phyloP scores from a whole-genome alignment of 345 rosid genomes.

The Heritiera littoralis region DNA sequence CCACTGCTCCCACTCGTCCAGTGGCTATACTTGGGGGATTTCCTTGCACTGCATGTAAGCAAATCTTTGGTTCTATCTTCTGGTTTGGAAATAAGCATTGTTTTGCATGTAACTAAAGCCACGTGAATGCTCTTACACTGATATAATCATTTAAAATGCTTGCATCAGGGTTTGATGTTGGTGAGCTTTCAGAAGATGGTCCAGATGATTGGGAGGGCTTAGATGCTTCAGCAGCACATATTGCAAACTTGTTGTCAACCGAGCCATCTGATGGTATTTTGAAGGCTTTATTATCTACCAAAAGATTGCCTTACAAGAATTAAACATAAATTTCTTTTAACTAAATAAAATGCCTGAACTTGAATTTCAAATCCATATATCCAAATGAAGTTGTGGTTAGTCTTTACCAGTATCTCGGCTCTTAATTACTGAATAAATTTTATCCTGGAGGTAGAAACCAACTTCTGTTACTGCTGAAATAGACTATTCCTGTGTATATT shows the following conservation, averaged over 20 bases:
- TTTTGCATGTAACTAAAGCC: neutral
- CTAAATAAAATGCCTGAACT: no score
- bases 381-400: no score
- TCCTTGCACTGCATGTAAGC: slow-evolving; percentile 88
- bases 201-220: slow-evolving; percentile 86
- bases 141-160: slow-evolving; percentile 2
- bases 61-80: slow-evolving; percentile 18
- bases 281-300: neutral
- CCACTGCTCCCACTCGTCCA: slow-evolving; percentile 92
- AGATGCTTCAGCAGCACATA: slow-evolving; percentile 93
- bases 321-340: no score
- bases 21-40: slow-evolving; percentile 84
- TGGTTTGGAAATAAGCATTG: neutral
- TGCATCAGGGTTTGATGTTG: slow-evolving; percentile 83
- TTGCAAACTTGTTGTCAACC: slow-evolving; percentile 80
- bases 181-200: slow-evolving; percentile 79
- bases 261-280: slow-evolving; percentile 86
- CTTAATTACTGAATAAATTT: no score
- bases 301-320: neutral
- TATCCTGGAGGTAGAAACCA: no score
- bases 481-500: no score
- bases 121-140: slow-evolving; percentile 11
- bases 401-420: no score
- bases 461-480: no score
- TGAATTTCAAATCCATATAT: no score